Base-by-base conservation (phyloP, 228 moss, liverwort and hornwort species). In the Sphagnum fallax region DNA sequence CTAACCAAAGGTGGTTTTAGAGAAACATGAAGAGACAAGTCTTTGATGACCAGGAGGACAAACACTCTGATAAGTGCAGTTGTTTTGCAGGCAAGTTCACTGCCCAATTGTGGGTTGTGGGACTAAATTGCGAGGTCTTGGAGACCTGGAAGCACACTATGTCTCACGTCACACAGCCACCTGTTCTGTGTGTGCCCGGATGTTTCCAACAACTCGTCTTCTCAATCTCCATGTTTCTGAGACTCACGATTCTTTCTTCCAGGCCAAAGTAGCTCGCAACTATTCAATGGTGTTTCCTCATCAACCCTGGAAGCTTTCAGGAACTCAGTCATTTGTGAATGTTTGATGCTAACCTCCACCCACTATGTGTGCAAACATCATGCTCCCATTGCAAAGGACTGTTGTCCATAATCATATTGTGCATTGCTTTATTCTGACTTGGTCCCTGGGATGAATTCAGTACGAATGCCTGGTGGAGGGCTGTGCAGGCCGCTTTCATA, bases 381-480 rank as follows among this genome's bases (percentile, higher is more conserved):
- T 2, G 32, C 32, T 32, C 32, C 32, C 32, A 32, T 32, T 32
- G 2, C 32, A 32, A 32, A 32, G 32, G 32, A 32, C 32, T 32
- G 32, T 32, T 32, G 32, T 32, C 32, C 32, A 2, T 32, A 32
- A 32, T 32, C 32, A 32, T 32, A 32, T 32, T 32, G 32, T 32
- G 32, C 32, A 32, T 32, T 32, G 32, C 32, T 32, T 32, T 32
- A 2, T 32, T 32, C 32, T 32, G 32, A 32, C 32, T 32, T 32
- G 32, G n/a, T 51, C 51, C 51, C 10, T 18, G 47, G 51, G 70
- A 49, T 75, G 57, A 18, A 47, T 4, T 4, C 78, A 90, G 90
- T 91, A 89, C n/a, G 91, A 89, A 69, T 91, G 91, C 61, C 81
- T 89, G 61, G 89, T 89, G 50, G 89, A 91, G 72, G 81, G 83